Evolutionary conservation across 768 basidiomycete genomes (phyloP), one percentile per base, ranked within the genome.

Genomic region (Cystofilobasidium ferigula): DNA sequence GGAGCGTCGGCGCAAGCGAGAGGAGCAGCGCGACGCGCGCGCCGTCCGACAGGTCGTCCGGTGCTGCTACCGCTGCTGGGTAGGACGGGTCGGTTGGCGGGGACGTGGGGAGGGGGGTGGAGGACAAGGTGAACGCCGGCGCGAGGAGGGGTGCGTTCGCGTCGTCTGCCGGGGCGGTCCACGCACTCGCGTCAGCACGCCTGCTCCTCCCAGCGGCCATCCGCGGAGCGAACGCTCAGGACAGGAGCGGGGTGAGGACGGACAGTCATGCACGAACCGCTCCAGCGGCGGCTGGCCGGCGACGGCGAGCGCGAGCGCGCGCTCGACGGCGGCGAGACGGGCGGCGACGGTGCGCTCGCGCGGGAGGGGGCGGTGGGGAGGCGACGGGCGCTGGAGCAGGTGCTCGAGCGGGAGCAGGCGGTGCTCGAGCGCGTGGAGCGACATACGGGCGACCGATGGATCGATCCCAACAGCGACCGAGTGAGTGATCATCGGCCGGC

Each of bases 261-360:
- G 24, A 58, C 57, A 58, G 40, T 38, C 40, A 2, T 22, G 35
- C 35, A 58, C 36, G 40, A 58, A 58, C n/a, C 35, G 57, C n/a
- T 58, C 40, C n/a, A 58, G 6, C 6, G 36, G 30, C 2, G 5
- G 6, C 4, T 24, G 24, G 6, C 35, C 35, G 5, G 20, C 2
- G 57, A 24, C 28, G 14, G 57, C 35, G 10, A 38, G 14, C 1
- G 10, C 36, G 26, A 58, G 34, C 57, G 9, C 57, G 5, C 2
- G 24, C 57, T 58, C 30, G 35, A 58, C 16, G n/a, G 2, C 10
- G 1, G 1, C 6, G 6, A 58, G 51, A 3, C 51, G 26, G 28
- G 51, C 51, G 28, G 16, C 28, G 51, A 54, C 51, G 18, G 51
- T 2, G 28, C 18, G 12, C 16, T n/a, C 13, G 30, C 28, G 28